A percentile compares a stretch with the other conserved stretches of the same genome.
phyloP scores from a whole-genome alignment of 2,329 filamentous ascomycete species.

The Pestalotiopsis sp. region DNA sequence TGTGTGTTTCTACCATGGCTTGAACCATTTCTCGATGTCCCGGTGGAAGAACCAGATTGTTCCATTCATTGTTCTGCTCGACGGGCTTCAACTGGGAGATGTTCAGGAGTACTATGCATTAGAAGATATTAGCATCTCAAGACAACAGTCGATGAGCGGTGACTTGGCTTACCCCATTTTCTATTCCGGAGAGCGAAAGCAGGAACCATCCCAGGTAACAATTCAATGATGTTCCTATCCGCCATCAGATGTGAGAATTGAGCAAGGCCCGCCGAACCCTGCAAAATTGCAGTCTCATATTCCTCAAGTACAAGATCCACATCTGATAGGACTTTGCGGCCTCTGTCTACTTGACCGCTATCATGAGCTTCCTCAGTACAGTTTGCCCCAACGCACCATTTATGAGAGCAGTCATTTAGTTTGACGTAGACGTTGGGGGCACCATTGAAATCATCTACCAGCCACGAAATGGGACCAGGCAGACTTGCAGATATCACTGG shows the following conservation, averaged over 20 bases:
- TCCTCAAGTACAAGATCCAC: background rate
- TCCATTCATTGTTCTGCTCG: background rate
- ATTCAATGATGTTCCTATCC: background rate
- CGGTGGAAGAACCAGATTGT: background rate
- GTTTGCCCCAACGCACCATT: background rate
- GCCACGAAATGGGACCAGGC: background rate
- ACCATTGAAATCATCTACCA: accelerated
- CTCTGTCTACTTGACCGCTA: background rate
- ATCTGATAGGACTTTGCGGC: background rate
- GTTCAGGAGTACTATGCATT: background rate
- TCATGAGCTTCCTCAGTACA: background rate
- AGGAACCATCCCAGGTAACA: background rate
- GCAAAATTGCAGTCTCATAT: background rate
- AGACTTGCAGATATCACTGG: background rate
- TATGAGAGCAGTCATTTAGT: background rate
- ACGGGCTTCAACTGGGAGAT: background rate
- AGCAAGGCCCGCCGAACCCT: background rate
- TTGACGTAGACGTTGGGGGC: background rate
- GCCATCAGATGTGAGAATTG: background rate
- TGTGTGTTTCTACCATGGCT: background rate
- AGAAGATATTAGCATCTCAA: background rate
- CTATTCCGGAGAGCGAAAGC: background rate
- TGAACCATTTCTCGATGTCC: background rate
- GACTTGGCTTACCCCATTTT: background rate
- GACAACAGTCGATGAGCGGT: background rate